Conservation (phyloP, 169 alveolate species). For the Cryptosporidium muris region DNA sequence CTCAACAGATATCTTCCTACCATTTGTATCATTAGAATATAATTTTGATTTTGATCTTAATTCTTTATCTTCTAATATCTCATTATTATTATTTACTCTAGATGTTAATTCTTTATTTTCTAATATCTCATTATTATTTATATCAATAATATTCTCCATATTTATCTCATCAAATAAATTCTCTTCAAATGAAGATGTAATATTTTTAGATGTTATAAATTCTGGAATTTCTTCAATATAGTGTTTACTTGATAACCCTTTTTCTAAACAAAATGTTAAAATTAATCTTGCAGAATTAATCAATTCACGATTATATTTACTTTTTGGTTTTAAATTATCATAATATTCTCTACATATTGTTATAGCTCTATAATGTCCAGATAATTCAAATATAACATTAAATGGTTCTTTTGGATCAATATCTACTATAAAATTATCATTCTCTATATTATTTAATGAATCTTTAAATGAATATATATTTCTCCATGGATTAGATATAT, state of each 20-base stretch:
- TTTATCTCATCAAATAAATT: neutral
- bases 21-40: neutral
- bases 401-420: slow-evolving; percentile 63
- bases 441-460: neutral
- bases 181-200: neutral
- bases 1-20: neutral
- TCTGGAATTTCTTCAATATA: neutral
- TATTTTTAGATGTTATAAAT: neutral
- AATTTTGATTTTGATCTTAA: neutral
- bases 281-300: slow-evolving; percentile 20
- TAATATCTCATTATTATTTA: neutral
- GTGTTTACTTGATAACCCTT: neutral
- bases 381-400: slow-evolving; percentile 39
- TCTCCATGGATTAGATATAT: neutral
- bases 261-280: slow-evolving; percentile 28
- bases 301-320: slow-evolving; percentile 9
- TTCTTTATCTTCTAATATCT: neutral
- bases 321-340: slow-evolving; percentile 44
- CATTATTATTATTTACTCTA: neutral
- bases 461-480: neutral
- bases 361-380: slow-evolving; percentile 37
- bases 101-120: neutral
- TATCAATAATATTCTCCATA: neutral
- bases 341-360: slow-evolving; percentile 49
- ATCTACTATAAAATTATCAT: neutral